Evolutionary conservation across 2,329 filamentous ascomycete genomes (phyloP).

Genomic region (Phaeoacremonium minimum): DNA sequence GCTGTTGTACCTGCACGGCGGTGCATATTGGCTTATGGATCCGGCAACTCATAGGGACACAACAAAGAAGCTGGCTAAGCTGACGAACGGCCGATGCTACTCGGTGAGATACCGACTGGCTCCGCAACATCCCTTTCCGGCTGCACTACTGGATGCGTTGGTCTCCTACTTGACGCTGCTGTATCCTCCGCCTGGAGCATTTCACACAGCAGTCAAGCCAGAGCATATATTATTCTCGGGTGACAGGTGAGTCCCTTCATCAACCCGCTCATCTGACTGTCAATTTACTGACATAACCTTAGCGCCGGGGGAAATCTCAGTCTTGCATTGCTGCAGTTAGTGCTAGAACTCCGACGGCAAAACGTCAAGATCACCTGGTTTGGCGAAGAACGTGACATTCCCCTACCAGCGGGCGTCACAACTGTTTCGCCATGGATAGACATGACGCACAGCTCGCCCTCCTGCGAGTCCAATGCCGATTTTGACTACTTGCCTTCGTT

Average conservation of each 20-base stretch:
- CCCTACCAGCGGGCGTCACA: conserved; percentile 62
- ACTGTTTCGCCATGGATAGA: conserved; percentile 69
- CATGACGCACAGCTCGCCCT: conserved; percentile 59
- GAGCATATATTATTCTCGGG: conserved; percentile 67
- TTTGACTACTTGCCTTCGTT: conserved; percentile 63
- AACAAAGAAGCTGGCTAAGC: conserved; percentile 58
- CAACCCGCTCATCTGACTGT: no score
- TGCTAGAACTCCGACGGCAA: conserved; percentile 57
- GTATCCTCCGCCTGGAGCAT: conserved; percentile 63
- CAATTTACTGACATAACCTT: not conserved
- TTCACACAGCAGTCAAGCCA: conserved; percentile 62
- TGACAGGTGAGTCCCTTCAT: conserved; percentile 52
- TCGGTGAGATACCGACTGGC: conserved; percentile 71
- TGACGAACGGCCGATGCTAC: conserved; percentile 64
- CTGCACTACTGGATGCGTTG: conserved; percentile 68
- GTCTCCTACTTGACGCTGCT: conserved; percentile 69
- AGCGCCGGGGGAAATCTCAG: conserved; percentile 71
- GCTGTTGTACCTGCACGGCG: conserved; percentile 72
- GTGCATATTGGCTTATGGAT: conserved; percentile 70
- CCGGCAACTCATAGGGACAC: conserved; percentile 60
- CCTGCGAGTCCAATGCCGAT: conserved; percentile 41
- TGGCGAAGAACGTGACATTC: conserved; percentile 51
- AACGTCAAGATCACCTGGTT: conserved; percentile 53
- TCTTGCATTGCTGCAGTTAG: conserved; percentile 61
- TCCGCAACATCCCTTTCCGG: conserved; percentile 71